A percentile compares a stretch with the other conserved stretches of the same genome.
These are phyloP conservation scores for Pseudotsuga menziesii DNA, from an alignment of 75 land plant species.

Conservation along the genomic window DNA sequence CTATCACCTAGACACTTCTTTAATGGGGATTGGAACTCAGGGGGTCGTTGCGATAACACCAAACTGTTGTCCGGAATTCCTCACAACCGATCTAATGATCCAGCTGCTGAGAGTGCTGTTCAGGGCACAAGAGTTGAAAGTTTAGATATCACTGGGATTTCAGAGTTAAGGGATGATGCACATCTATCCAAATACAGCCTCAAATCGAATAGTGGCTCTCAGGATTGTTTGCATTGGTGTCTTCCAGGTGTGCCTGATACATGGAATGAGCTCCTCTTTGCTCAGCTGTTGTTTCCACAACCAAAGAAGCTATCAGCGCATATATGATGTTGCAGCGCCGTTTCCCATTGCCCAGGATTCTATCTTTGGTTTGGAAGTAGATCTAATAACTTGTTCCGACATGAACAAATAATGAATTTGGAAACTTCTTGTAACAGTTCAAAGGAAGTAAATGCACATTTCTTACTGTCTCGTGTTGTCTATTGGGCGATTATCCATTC, in stretches of 20 bases:
- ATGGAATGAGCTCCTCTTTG: constrained; percentile 88
- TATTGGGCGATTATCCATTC: too few species aligned
- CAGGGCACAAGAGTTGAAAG: constrained; percentile 58
- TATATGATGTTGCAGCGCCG: too few species aligned
- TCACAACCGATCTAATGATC: constrained; percentile 42
- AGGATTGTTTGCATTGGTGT: constrained; percentile 98
- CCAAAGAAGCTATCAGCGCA: not conserved
- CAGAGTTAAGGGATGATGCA: constrained; percentile 68
- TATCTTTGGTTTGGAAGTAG: too few species aligned
- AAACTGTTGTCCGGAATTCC: constrained; percentile 27
- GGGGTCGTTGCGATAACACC: constrained; percentile 83
- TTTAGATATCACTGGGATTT: constrained; percentile 71
- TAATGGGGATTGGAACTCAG: constrained; percentile 95
- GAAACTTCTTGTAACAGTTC: too few species aligned
- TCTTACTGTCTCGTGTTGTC: too few species aligned
- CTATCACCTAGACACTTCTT: constrained; percentile 88
- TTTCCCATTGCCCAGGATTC: too few species aligned
- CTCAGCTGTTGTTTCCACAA: constrained; percentile 47
- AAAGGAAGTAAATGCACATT: too few species aligned
- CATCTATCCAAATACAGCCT: constrained; percentile 72
- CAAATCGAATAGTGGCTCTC: constrained; percentile 27
- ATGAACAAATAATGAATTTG: too few species aligned
- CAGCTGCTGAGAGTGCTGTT: constrained; percentile 52
- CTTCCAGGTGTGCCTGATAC: constrained; percentile 93
- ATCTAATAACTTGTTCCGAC: too few species aligned